Evolutionary conservation across 208 protist species (phyloP).

Genomic region (Acanthamoeba healyi): DNA sequence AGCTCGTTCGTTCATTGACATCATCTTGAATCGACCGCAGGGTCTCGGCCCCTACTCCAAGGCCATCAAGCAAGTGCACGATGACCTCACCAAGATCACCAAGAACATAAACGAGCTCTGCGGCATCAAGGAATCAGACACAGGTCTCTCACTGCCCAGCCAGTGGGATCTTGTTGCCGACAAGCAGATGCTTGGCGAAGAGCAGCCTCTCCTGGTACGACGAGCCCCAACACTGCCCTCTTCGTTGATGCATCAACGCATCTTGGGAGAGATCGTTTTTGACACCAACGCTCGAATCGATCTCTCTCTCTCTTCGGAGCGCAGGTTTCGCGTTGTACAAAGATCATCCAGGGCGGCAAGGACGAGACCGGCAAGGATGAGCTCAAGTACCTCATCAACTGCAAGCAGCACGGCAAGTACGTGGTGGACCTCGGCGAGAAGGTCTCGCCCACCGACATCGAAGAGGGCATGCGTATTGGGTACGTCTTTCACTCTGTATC

Average conservation of each 20-base stretch:
- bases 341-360: conserved; percentile 97
- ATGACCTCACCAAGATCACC: conserved; percentile 96
- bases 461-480: conserved; percentile 99
- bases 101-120: conserved; percentile 97
- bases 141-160: conserved; percentile 98
- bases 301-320: no score
- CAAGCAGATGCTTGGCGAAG: conserved; percentile 96
- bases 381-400: conserved; percentile 98
- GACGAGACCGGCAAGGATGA: conserved; percentile 92
- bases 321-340: conserved; percentile 98
- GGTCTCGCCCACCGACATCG: conserved; percentile 99
- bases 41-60: conserved; percentile 96
- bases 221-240: not conserved
- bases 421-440: conserved; percentile 99
- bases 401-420: conserved; percentile 99
- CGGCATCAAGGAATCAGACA: conserved; percentile 98
- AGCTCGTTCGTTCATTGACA: no score
- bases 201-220: conserved; percentile 96
- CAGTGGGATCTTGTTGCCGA: conserved; percentile 99
- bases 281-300: no score
- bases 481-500: conserved; percentile 76
- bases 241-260: no score
- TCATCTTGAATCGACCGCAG: no score
- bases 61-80: conserved; percentile 97
- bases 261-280: no score